A percentile compares a stretch with the other conserved stretches of the same genome.
phyloP scores from a whole-genome alignment of 768 basidiomycete genomes.

The Pisolithus orientalis region DNA sequence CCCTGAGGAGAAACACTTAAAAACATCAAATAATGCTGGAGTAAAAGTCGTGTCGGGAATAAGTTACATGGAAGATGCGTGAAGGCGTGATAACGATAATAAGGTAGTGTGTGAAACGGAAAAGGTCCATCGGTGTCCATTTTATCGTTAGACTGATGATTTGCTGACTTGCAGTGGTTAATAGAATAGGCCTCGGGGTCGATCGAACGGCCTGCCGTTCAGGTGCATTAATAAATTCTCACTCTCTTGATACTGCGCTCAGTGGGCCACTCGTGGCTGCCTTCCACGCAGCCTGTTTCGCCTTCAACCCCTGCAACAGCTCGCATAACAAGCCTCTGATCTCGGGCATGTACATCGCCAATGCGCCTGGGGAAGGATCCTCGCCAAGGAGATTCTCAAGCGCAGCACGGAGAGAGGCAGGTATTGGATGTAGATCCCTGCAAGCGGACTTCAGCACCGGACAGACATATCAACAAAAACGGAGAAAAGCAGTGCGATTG shows the following conservation, averaged over 20 bases:
- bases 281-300: constrained; percentile 36
- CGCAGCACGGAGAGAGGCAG: constrained; percentile 30
- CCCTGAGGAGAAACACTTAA: no score
- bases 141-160: no score
- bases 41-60: no score
- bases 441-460: neutral
- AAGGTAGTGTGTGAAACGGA: no score
- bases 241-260: neutral
- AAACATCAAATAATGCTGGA: no score
- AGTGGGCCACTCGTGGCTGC: neutral
- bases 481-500: neutral
- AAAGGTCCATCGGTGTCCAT: no score
- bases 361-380: constrained; percentile 25
- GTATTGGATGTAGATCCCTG: constrained; percentile 37
- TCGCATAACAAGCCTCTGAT: constrained; percentile 31
- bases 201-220: no score
- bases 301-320: constrained; percentile 36
- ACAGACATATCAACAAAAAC: neutral
- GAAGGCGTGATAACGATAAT: no score
- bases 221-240: no score
- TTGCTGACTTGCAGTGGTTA: no score
- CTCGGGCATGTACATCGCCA: constrained; percentile 33
- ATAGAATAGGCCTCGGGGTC: no score
- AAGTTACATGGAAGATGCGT: no score
- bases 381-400: constrained; percentile 43